Evolutionary conservation across 345 rosid species (phyloP).

Genomic region (Clausena lansium): DNA sequence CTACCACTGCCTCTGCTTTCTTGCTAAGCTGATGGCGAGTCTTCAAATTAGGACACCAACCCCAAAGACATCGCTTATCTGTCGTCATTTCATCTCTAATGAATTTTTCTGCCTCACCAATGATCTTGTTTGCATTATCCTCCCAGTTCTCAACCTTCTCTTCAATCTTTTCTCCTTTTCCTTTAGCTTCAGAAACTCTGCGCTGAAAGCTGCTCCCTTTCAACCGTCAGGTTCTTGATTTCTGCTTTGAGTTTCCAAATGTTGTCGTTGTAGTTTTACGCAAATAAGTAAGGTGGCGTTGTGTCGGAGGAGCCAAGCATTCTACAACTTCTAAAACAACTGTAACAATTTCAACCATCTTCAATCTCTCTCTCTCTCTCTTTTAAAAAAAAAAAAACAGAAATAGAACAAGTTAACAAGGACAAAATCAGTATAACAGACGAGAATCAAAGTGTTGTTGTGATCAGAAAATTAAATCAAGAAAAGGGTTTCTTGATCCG

Average conservation of each 20-base stretch:
- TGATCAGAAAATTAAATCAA: too few species aligned
- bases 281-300: not conserved
- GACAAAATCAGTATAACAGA: too few species aligned
- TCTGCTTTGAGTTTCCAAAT: not conserved
- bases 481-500: too few species aligned
- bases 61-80: slow-evolving; percentile 11
- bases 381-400: too few species aligned
- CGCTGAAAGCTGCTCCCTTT: not conserved
- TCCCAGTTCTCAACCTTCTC: too few species aligned
- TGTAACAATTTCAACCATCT: too few species aligned
- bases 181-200: not conserved
- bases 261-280: not conserved
- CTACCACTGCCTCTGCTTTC: too few species aligned
- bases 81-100: not conserved
- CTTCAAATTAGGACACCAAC: slow-evolving; percentile 15
- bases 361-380: too few species aligned
- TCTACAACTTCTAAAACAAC: not conserved
- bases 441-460: too few species aligned
- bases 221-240: not conserved
- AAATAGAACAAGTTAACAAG: too few species aligned
- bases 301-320: not conserved
- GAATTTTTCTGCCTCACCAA: not conserved
- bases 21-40: too few species aligned
- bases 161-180: not conserved
- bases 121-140: too few species aligned